Conservation (phyloP, 2,329 filamentous ascomycete species). For the Coniochaeta sp. region DNA sequence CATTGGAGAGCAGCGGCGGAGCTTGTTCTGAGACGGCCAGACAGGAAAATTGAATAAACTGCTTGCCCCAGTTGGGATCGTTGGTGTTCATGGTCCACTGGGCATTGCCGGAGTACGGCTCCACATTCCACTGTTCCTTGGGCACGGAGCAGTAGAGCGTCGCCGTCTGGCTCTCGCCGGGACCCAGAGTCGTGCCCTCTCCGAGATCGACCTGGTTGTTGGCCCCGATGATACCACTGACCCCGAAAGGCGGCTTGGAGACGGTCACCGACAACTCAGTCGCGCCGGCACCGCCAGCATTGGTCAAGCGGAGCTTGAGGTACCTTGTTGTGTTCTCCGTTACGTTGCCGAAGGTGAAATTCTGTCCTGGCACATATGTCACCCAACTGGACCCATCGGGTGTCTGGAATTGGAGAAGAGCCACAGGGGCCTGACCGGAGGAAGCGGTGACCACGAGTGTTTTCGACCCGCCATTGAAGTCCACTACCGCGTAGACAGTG, state of each 20-base stretch:
- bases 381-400: conserved; percentile 43
- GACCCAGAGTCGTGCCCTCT: conserved; percentile 42
- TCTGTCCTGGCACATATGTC: conserved; percentile 28
- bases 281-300: conserved; percentile 40
- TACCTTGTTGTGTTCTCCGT: conserved; percentile 39
- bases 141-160: conserved; percentile 47
- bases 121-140: conserved; percentile 48
- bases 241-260: conserved; percentile 52
- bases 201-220: conserved; percentile 49
- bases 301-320: conserved; percentile 45
- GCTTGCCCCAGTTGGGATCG: conserved; percentile 43
- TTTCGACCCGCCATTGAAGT: conserved; percentile 39
- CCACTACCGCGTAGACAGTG: conserved; percentile 37
- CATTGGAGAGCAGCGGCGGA: conserved; percentile 34
- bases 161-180: conserved; percentile 43
- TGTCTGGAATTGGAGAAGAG: conserved; percentile 47
- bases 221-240: conserved; percentile 43
- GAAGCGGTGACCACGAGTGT: conserved; percentile 39
- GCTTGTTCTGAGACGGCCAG: conserved; percentile 44
- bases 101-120: conserved; percentile 38
- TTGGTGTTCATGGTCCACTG: conserved; percentile 51
- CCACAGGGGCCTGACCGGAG: conserved; percentile 39
- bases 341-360: conserved; percentile 49
- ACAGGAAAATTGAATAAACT: conserved; percentile 43
- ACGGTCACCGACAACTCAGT: conserved; percentile 48